Base-by-base conservation (phyloP, 192 early-diverging fungal genomes). In the Backusella morwellensis region DNA sequence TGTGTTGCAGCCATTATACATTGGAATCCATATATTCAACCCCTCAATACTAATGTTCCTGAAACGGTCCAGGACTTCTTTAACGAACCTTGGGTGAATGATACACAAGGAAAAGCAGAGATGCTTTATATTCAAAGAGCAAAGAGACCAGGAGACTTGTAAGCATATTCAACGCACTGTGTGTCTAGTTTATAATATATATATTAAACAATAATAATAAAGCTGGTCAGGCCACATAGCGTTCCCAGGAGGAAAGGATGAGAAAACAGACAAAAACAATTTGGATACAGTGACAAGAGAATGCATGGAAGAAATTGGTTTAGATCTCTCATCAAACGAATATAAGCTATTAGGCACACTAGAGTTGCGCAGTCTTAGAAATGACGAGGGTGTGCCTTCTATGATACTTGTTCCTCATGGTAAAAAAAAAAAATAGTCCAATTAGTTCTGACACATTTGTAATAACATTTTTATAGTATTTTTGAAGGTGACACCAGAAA, bases 181-280 rank as follows among this genome's bases (percentile, higher is more conserved):
- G 11, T 9, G 14, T 44, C 4, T 44, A 44, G 3, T 17, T 17
- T 44, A 44, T 44, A 44, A 17, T 17, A 14, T 17, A 14, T 17
- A 14, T 17, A 17, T 44, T 17, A 44, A 44, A 44, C 42, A 44
- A 15, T 40, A 40, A 40, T 40, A 40, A 40, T 40, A 34, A 17
- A 80, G 79, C 8, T 80, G 79, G 76, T 81, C 80, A 8, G 77
- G 77, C 3, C 80, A 81, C 54, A 74, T 81, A 26, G 76, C 73
- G 4, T 81, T 78, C 67, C 76, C 77, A 38, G 80, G 80, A 52
- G 80, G 80, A 4, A 81, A 81, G 23, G 66, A 72, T 12, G 80
- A 82, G 47, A 40, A 56, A 1, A 44, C 63, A 42, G 80, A 82
- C 15, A 77, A 36, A 32, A 72, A 59, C 6, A 73, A 75, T 32